A percentile compares a stretch with the other conserved stretches of the same genome.
These are phyloP conservation scores for Eragrostis nindensis DNA, from an alignment of 176 grass and related monocot species.

Conservation along the genomic window DNA sequence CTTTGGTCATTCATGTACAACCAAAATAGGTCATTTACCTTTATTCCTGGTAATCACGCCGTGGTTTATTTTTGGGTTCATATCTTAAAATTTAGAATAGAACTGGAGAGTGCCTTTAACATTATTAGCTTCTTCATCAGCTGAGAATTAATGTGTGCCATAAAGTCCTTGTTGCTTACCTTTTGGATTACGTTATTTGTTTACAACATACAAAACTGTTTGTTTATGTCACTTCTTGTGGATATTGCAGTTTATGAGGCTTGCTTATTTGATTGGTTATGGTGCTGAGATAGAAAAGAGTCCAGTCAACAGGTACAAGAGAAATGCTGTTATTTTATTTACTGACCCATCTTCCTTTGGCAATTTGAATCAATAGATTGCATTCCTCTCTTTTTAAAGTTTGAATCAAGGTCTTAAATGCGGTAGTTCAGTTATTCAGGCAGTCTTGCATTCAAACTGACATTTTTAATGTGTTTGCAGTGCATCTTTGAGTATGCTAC, in stretches of 20 bases:
- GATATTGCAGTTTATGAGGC: slow-evolving; percentile 86
- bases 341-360: slow-evolving; percentile 7
- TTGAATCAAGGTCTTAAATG: slow-evolving; percentile 10
- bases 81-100: slow-evolving; percentile 8
- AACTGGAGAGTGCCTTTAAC: background rate
- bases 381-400: slow-evolving; percentile 23
- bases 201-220: slow-evolving; percentile 12
- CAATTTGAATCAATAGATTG: background rate
- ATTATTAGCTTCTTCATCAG: slow-evolving; percentile 35
- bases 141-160: background rate
- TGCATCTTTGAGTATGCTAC: slow-evolving; percentile 97
- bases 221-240: slow-evolving; percentile 42
- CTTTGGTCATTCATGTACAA: background rate
- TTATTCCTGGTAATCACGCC: slow-evolving; percentile 1
- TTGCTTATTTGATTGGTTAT: slow-evolving; percentile 98
- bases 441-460: slow-evolving; percentile 27
- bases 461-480: slow-evolving; percentile 46
- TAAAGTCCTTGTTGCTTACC: slow-evolving; percentile 31
- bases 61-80: slow-evolving; percentile 10
- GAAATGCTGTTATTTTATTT: slow-evolving; percentile 35
- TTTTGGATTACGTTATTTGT: slow-evolving; percentile 42
- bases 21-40: background rate
- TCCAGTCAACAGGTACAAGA: slow-evolving; percentile 86
- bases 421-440: slow-evolving; percentile 29
- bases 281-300: slow-evolving; percentile 95